Base-by-base conservation (phyloP, 805 yeast genomes). In the Zygosaccharomyces bailii region DNA sequence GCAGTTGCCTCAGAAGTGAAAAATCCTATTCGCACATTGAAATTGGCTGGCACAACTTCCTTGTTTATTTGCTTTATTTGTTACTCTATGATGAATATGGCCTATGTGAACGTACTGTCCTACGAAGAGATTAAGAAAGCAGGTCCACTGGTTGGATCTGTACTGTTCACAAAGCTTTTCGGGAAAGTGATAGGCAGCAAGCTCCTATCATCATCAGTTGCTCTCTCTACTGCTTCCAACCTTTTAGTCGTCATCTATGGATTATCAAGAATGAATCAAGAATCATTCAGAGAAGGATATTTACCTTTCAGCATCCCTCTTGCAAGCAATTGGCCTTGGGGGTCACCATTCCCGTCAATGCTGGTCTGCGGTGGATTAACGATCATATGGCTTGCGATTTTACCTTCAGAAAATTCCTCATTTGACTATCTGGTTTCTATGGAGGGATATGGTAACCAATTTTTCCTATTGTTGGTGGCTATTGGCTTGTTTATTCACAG, bases 161-260 rank as follows among this genome's bases (percentile, higher is more conserved):
- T 77, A 1, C 65, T 80, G 19, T 81, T 80, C 52, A 75, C 75
- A 43, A 78, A 71, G 49, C 69, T 81, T 0, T 74, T 75, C 45
- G 86, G 86, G 0, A 57, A 67, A 38, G 63, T 61, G 27, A 44
- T 78, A 5, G 86, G 87, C 1, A 68, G 75, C 34, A 75, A 72
- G 48, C 63, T 81, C 35, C 69, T 81, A 37, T 75, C 85, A 0
- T 56, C 77, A 27, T 70, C 83, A 0, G 75, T 80, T 20, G 84
- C 84, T 0, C 45, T 80, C n/a, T 76, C 81, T 31, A 72, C 85
- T 4, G 78, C 76, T 1, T 83, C 86, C 0, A 81, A 81, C 53
- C 75, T 80, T 2, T 73, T 79, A 59, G 85, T 80, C 8, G 82
- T 78, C 1, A 52, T 79, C 13, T 81, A 80, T 56, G 72, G 80